These are phyloP conservation scores for Solanum paucissectum DNA, from an alignment of 257 asterid genomes.

Conservation along the genomic window DNA sequence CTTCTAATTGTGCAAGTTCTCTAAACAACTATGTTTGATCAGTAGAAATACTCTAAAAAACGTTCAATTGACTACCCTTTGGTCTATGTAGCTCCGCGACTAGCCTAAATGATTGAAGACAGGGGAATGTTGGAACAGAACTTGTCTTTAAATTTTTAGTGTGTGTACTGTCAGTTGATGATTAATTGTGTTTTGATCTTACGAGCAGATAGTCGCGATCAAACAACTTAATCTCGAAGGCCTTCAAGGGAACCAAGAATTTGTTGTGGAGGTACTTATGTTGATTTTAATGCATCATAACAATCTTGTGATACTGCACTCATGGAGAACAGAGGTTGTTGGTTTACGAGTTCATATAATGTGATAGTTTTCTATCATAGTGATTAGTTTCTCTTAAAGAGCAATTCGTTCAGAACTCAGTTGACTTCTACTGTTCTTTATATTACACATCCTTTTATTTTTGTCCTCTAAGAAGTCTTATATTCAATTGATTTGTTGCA, in stretches of 20 bases:
- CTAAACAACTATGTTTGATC: too few relatives aligned
- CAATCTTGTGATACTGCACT: conserved; percentile 14
- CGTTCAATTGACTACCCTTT: background rate
- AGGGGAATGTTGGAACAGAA: background rate
- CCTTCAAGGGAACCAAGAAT: conserved; percentile 16
- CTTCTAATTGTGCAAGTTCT: too few relatives aligned
- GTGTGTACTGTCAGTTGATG: background rate
- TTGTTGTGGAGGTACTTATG: conserved; percentile 11
- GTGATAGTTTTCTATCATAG: background rate
- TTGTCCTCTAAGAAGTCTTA: background rate
- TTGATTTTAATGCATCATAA: conserved; percentile 8
- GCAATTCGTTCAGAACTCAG: background rate
- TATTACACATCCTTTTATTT: background rate
- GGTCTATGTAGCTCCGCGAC: background rate
- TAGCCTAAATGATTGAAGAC: background rate
- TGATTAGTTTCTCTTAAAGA: background rate
- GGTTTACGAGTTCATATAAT: conserved; percentile 3
- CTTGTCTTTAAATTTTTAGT: background rate
- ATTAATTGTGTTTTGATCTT: background rate
- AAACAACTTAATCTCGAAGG: conserved; percentile 14
- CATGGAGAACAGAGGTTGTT: conserved; percentile 9
- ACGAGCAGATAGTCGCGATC: conserved; percentile 33
- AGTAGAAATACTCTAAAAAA: too few relatives aligned
- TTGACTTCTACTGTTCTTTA: background rate
- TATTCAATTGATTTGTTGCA: background rate